Evolutionary conservation across 2,329 filamentous ascomycete genomes (phyloP).

Genomic region (Talaromyces sp.): DNA sequence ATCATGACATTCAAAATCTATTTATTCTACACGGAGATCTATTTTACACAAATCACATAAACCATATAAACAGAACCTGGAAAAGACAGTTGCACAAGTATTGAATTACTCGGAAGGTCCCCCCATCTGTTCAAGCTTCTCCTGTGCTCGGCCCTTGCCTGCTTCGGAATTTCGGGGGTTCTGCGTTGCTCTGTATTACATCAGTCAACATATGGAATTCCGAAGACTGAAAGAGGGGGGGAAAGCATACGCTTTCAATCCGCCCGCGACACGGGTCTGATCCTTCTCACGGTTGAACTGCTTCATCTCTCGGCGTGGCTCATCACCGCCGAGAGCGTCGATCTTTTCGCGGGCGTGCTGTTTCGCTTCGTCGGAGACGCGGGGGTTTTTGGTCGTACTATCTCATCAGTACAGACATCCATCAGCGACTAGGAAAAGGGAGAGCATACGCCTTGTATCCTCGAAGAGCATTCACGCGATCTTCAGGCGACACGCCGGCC

Average conservation of each 20-base stretch:
- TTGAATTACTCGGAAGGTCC: slow-evolving; percentile 16
- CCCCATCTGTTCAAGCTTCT: slow-evolving; percentile 19
- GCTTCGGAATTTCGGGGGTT: slow-evolving; percentile 27
- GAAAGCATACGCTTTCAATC: slow-evolving; percentile 27
- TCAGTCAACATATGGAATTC: too few species aligned
- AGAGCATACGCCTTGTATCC: slow-evolving; percentile 23
- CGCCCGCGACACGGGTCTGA: slow-evolving; percentile 22
- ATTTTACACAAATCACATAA: slow-evolving; percentile 1
- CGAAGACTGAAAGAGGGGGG: too few species aligned
- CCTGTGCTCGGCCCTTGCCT: slow-evolving; percentile 29
- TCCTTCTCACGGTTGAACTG: slow-evolving; percentile 21
- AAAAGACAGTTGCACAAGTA: neutral
- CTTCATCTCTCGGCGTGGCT: slow-evolving; percentile 23
- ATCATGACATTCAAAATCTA: neutral
- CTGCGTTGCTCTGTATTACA: slow-evolving; percentile 20
- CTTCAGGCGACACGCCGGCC: slow-evolving; percentile 20
- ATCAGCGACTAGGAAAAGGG: neutral
- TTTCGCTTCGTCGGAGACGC: slow-evolving; percentile 25
- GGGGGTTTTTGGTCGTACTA: slow-evolving; percentile 25
- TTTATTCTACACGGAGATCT: neutral
- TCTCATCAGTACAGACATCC: neutral
- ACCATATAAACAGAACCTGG: neutral
- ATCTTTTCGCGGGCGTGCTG: slow-evolving; percentile 24
- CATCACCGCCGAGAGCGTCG: slow-evolving; percentile 22
- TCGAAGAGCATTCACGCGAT: slow-evolving; percentile 23